These are phyloP conservation scores for Westerdykella ornata DNA, from an alignment of 2,329 filamentous ascomycete genomes.

Conservation along the genomic window DNA sequence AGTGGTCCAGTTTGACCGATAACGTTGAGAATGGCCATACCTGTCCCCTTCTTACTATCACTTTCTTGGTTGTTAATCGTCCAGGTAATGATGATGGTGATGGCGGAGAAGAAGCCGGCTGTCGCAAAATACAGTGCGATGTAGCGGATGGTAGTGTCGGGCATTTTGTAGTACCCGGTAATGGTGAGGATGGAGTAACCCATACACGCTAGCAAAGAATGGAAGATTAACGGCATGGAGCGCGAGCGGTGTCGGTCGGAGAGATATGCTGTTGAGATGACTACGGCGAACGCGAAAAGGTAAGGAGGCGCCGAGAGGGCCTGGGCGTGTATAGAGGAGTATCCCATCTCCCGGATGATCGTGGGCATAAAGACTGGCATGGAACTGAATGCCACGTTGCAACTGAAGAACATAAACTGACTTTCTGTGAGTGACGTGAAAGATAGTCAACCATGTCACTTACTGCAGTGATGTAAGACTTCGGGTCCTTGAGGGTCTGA, in stretches of 20 bases:
- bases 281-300: conserved; percentile 63
- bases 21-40: conserved; percentile 73
- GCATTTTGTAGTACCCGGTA: conserved; percentile 41
- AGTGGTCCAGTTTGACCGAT: conserved; percentile 73
- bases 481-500: conserved; percentile 57
- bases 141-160: conserved; percentile 51
- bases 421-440: not conserved
- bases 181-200: conserved; percentile 59
- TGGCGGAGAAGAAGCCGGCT: conserved; percentile 76
- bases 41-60: conserved; percentile 63
- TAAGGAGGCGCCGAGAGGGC: conserved; percentile 77
- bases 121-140: conserved; percentile 70
- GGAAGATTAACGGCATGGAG: conserved; percentile 59
- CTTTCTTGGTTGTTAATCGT: conserved; percentile 76
- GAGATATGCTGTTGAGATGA: conserved; percentile 63
- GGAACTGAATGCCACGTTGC: conserved; percentile 81
- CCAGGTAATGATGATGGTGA: conserved; percentile 82
- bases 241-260: conserved; percentile 63
- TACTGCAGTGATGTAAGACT: conserved; percentile 64
- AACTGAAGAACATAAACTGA: conserved; percentile 70
- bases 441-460: conserved; percentile 13
- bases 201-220: conserved; percentile 58
- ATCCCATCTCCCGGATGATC: conserved; percentile 70
- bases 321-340: conserved; percentile 61
- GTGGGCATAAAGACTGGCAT: conserved; percentile 83